Percentiles rank a stretch among this genome's conserved stretches.
Evolutionary conservation across 2,329 filamentous ascomycete genomes (phyloP).

Genomic region (Aspergillus quadrilineatus): DNA sequence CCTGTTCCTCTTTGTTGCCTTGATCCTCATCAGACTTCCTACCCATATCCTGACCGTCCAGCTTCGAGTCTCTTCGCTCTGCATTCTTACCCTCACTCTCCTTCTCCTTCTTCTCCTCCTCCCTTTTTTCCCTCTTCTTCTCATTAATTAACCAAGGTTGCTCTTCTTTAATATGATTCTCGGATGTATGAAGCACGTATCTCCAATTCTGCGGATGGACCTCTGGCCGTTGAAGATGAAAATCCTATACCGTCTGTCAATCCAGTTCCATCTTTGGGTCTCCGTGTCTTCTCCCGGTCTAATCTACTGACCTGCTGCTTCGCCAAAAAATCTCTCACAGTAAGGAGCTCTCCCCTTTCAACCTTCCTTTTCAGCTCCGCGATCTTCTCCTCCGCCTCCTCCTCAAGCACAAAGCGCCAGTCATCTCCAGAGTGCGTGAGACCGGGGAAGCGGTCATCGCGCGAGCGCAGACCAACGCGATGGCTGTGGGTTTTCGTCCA

Average conservation of each 20-base stretch:
- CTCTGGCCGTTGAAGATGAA: conserved; percentile 46
- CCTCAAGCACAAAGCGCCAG: conserved; percentile 11
- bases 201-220: conserved; percentile 51
- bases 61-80: background rate
- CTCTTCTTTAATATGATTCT: conserved; percentile 51
- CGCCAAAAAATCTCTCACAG: conserved; percentile 28
- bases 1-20: background rate
- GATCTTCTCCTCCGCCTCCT: conserved; percentile 27
- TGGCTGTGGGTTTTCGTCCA: conserved; percentile 4
- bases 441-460: conserved; percentile 1
- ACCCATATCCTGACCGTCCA: background rate
- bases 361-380: conserved; percentile 25
- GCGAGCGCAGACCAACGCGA: background rate
- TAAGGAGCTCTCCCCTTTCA: conserved; percentile 27
- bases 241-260: conserved; percentile 33
- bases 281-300: background rate
- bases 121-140: conserved; percentile 35
- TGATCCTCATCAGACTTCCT: background rate
- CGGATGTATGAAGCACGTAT: conserved; percentile 50
- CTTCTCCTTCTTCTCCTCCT: conserved; percentile 5
- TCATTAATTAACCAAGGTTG: conserved; percentile 53
- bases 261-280: background rate
- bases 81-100: conserved; percentile 22
- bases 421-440: conserved; percentile 9
- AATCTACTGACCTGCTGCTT: conserved; percentile 11